Evolutionary conservation across 352 stramenopile genomes (phyloP), one percentile per base, ranked within the genome.

Genomic region (Phytopythium chamaehyphon): DNA sequence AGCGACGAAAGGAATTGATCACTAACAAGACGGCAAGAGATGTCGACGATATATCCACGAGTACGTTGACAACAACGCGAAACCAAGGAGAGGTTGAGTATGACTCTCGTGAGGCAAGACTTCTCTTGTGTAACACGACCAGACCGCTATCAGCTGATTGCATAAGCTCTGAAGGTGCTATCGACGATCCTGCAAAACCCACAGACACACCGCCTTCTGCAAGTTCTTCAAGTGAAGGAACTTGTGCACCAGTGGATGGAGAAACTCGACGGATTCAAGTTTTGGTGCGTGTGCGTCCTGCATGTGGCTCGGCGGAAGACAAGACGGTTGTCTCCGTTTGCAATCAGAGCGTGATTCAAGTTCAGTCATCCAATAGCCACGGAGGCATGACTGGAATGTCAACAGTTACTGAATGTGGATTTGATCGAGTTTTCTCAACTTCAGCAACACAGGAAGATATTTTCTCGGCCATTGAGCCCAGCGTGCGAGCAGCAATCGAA

Each of bases 371-470:
- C 2, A 48, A 16, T 33, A 49, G 21, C 18, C 54, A 43, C 28
- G 24, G 28, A n/a, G 28, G 14, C 35, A 16, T 21, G 9, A n/a
- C 51, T 18, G 61, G 54, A 31, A 65, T 60, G 45, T 73, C 58
- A 15, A 62, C 57, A 4, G 65, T 84, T 7, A 88, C 69, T 0
- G 73, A 90, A 24, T 93, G 85, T 47, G 45, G 54, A 7, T 93
- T 92, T 46, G 84, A 96, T 47, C 57, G 66, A 7, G 71, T 96
- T 1, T 96, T 96, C 49, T 61, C 57, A 8, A 66, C 75, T 8
- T 19, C 24, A 10, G 62, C 86, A 6, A 82, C 73, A 0, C 90
- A 97, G 61, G 63, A 77, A 39, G 76, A 95, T 14, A 62, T 97
- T 2, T 98, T 95, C 60, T 57, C 55, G 9, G 59, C 77, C 8